Conservation (phyloP, 2,329 filamentous ascomycete genomes). For the Talaromyces albobiverticillius region DNA sequence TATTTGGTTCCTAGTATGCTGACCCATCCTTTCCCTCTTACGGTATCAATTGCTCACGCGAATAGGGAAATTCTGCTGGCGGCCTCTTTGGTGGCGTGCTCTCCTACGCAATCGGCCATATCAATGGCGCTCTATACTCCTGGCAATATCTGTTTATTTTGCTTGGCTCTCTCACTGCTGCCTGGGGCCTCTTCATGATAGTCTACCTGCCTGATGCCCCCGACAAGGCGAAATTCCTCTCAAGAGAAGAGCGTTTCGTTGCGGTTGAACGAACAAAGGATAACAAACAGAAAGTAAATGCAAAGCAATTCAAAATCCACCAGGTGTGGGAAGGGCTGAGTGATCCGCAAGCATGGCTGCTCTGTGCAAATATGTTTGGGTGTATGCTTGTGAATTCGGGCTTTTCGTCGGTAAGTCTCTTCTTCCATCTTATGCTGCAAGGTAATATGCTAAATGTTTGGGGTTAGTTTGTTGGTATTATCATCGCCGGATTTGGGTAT, state of each 20-base stretch:
- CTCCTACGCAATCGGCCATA: neutral
- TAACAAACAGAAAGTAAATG: slow-evolving; percentile 47
- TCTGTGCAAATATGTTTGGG: neutral
- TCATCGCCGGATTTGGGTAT: neutral
- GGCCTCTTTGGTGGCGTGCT: neutral
- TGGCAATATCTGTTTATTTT: slow-evolving; percentile 54
- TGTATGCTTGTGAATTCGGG: neutral
- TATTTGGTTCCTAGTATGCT: neutral
- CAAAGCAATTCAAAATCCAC: slow-evolving; percentile 43
- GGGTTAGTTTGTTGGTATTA: neutral
- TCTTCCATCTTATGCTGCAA: too few relatives aligned
- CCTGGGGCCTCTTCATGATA: slow-evolving; percentile 57
- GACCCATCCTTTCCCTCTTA: slow-evolving; percentile 52
- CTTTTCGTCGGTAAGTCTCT: neutral
- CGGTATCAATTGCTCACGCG: slow-evolving; percentile 30
- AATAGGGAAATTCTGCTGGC: slow-evolving; percentile 18
- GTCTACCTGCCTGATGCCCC: slow-evolving; percentile 58
- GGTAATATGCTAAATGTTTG: neutral
- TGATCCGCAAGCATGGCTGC: slow-evolving; percentile 26
- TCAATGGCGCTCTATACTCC: slow-evolving; percentile 14
- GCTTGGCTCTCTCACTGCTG: slow-evolving; percentile 59
- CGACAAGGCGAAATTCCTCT: slow-evolving; percentile 47
- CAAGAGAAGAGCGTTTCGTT: slow-evolving; percentile 41
- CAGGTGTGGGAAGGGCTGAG: slow-evolving; percentile 42
- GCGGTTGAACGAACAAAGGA: slow-evolving; percentile 48